Evolutionary conservation across 75 land plant species (phyloP), one percentile per base, ranked within the genome.

Genomic region (Pinus tabuliformis): DNA sequence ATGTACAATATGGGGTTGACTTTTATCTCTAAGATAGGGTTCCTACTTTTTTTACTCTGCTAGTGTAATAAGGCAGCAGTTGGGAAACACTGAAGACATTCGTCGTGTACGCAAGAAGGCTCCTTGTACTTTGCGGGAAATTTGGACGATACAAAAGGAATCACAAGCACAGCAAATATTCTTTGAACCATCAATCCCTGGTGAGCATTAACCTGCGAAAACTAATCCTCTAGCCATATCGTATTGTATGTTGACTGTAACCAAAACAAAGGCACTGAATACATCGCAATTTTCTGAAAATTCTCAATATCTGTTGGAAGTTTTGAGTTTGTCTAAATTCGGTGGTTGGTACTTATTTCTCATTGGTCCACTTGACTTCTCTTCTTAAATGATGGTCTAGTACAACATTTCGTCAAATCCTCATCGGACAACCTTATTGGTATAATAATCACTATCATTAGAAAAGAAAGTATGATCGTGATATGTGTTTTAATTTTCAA

Each of bases 91-190:
- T 77, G 91, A 87, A 75, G 95, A 94, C 60, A 92, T 97, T 60
- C 97, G 98, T 18, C 91, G 99, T 24, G 81, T 95, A 24, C 84
- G 99, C 39, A 90, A 84, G 75, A 97, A 94, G 70, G 98, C 95
- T 72, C 99, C 99, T 63, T 92, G 93, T 72, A 94, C 95, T 24
- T 86, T 80, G 9, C 78, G 76, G 78, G 99, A 97, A 76, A 83
- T 97, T 52, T 89, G 89, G 87, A 77, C 81, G 78, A 87, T 89
- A 76, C 78, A 90, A 73, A 94, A 83, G 75, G 86, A 81, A 59
- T 70, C 76, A 24, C 76, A 81, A 68, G 98, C 87, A 58, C 88
- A 90, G 54, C 90, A 92, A 73, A 88, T 91, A 20, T 92, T 92
- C 66, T 72, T 70, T 76, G 98, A 92, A 59, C 90, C 98, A 45